A percentile compares a stretch with the other conserved stretches of the same genome.
These are phyloP conservation scores for Kuraishia borneana DNA, from an alignment of 805 yeast genomes.

Conservation along the genomic window DNA sequence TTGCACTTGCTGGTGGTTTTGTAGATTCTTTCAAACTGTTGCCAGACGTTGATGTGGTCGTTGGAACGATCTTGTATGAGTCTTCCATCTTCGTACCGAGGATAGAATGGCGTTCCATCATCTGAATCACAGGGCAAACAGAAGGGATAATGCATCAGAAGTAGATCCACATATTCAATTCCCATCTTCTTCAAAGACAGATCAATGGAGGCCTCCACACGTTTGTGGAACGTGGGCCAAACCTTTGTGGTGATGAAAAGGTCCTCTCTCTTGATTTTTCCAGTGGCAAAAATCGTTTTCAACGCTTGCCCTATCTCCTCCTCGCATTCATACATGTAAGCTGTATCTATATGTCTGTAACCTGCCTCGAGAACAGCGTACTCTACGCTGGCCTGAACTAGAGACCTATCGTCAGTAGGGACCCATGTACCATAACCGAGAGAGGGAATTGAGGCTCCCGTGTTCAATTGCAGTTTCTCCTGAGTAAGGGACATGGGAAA, in stretches of 20 bases:
- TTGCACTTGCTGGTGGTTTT: slow-evolving; percentile 23
- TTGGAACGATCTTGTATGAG: slow-evolving; percentile 20
- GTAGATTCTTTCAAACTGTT: slow-evolving; percentile 21
- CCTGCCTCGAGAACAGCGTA: slow-evolving; percentile 42
- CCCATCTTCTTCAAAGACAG: slow-evolving; percentile 19
- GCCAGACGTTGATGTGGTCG: slow-evolving; percentile 21
- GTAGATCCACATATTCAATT: slow-evolving; percentile 30
- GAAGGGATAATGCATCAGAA: slow-evolving; percentile 34
- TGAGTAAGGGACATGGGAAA: too few species aligned
- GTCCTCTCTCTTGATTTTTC: slow-evolving; percentile 12
- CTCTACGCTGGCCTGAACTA: too few species aligned
- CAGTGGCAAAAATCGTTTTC: slow-evolving; percentile 33
- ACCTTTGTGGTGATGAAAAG: slow-evolving; percentile 10
- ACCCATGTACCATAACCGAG: slow-evolving; percentile 11
- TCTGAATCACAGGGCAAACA: not conserved
- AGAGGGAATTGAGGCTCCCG: slow-evolving; percentile 14
- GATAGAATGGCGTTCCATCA: slow-evolving; percentile 5
- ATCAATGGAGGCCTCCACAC: slow-evolving; percentile 22
- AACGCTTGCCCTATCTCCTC: slow-evolving; percentile 31
- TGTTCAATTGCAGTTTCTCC: slow-evolving; percentile 11
- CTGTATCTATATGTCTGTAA: slow-evolving; percentile 40
- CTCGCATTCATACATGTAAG: slow-evolving; percentile 38
- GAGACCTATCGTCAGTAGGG: too few species aligned
- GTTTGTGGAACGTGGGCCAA: slow-evolving; percentile 20
- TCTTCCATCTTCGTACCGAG: slow-evolving; percentile 12